Base-by-base conservation (phyloP, 352 stramenopile genomes). In the Phytophthora palmivora region DNA sequence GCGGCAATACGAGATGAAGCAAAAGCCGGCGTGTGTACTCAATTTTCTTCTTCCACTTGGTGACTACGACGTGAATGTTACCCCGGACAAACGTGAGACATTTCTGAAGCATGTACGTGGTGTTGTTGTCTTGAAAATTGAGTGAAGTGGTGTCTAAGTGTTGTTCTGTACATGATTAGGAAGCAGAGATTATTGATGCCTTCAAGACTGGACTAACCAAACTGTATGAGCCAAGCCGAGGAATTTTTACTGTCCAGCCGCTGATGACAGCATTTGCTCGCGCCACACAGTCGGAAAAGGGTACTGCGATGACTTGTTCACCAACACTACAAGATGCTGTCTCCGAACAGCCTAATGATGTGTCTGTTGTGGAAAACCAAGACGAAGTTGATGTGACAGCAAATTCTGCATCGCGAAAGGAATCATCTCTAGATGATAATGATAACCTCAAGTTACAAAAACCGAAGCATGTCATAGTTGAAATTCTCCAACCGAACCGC, bases 61-160 rank as follows among this genome's bases (percentile, higher is more conserved):
- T 22, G 79, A 88, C 18, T 98, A 97, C 62, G 97, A 99, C 63
- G 88, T 99, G 30, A 99, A 99, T 74, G 72, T 99, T 18, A 97
- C 94, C 19, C 97, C 97, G 1, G 96, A 99, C 82, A 99, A 99
- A 63, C 82, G 96, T 19, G 86, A 99, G 64, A 96, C 98, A 2
- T 91, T 98, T 44, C n/a, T 92, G 18, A 86, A 83, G 38, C 58
- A 91, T 58, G 82, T 91, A 70, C 33, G 70, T 72, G 15, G 11
- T 45, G 24, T 38, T 15, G 14, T 8, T 6, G 0, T 42, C 9
- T 3, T 42, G 16, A 1, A 24, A 4, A 2, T 15, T 18, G 22
- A 21, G 7, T n/a, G 44, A 41, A 14, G 8, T 14, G 3, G 15
- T n/a, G 16, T 33, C 43, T 62, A 33, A 61, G 15, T 12, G n/a